Conservation (phyloP, 495 filamentous ascomycete genomes). For the Aspergillus saccharolyticus region DNA sequence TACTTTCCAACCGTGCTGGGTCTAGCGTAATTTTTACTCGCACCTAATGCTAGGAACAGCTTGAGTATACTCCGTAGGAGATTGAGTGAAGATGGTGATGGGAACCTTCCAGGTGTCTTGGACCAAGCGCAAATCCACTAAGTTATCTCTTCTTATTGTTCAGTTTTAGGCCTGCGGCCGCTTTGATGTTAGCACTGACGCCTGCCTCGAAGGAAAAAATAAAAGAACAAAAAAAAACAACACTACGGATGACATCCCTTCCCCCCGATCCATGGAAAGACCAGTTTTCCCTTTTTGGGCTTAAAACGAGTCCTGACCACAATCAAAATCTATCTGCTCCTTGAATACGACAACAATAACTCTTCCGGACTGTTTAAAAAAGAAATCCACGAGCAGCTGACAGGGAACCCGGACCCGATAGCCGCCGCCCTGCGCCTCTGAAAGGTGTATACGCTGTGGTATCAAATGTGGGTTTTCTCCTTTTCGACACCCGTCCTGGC, state of each 20-base stretch:
- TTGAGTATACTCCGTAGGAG: slow-evolving; percentile 13
- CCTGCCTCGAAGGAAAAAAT: slow-evolving; percentile 9
- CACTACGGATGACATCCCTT: slow-evolving; percentile 18
- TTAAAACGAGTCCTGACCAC: not conserved
- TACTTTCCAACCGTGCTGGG: not conserved
- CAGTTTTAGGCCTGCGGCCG: slow-evolving; percentile 22
- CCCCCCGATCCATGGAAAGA: slow-evolving; percentile 5
- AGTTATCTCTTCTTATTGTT: not conserved
- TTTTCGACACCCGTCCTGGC: not conserved
- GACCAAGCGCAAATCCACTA: slow-evolving; percentile 2
- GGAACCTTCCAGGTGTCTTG: slow-evolving; percentile 8
- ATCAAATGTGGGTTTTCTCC: slow-evolving; percentile 3
- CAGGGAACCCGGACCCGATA: slow-evolving; percentile 11
- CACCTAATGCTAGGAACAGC: slow-evolving; percentile 22
- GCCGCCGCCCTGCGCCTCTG: slow-evolving; percentile 5
- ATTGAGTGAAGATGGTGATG: not conserved
- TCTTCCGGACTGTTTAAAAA: not conserved
- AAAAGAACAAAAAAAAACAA: slow-evolving; percentile 1
- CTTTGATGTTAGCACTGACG: slow-evolving; percentile 26
- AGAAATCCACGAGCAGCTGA: slow-evolving; percentile 15
- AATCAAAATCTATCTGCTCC: slow-evolving; percentile 1
- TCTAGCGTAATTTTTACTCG: not conserved
- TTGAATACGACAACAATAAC: not conserved
- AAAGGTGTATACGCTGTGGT: slow-evolving; percentile 7
- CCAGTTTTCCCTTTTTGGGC: slow-evolving; percentile 8